A percentile compares a stretch with the other conserved stretches of the same genome.
Evolutionary conservation across 75 land plant species (phyloP).

Genomic region (Picea sitchensis): DNA sequence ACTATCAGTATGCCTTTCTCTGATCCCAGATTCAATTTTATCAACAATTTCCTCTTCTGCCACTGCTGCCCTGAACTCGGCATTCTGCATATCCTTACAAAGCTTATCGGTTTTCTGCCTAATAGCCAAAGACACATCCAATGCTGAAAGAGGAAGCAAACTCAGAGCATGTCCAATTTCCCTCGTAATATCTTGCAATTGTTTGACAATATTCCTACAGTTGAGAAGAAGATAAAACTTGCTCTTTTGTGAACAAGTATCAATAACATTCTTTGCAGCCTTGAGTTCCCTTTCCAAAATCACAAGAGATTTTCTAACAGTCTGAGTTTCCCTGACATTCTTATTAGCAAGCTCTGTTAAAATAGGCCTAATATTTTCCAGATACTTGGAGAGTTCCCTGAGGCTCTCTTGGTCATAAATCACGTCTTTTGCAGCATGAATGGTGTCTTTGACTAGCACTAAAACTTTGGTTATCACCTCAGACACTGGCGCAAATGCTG

Average conservation of each 20-base stretch:
- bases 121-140: slow-evolving; percentile 37
- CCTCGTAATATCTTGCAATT: slow-evolving; percentile 46
- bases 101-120: slow-evolving; percentile 32
- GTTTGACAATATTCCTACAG: slow-evolving; percentile 37
- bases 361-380: slow-evolving; percentile 48
- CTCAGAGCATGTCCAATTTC: slow-evolving; percentile 58
- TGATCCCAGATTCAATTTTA: slow-evolving; percentile 53
- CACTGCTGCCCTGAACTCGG: slow-evolving; percentile 46
- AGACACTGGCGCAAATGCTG: slow-evolving; percentile 41
- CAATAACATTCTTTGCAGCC: slow-evolving; percentile 33
- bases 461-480: slow-evolving; percentile 44
- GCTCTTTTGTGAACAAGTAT: slow-evolving; percentile 43
- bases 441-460: slow-evolving; percentile 25
- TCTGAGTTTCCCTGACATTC: slow-evolving; percentile 18
- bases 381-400: slow-evolving; percentile 35
- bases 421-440: slow-evolving; percentile 47
- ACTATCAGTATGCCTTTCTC: slow-evolving; percentile 46
- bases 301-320: slow-evolving; percentile 33
- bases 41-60: slow-evolving; percentile 54
- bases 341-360: slow-evolving; percentile 39
- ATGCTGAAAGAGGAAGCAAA: slow-evolving; percentile 49
- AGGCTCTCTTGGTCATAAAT: slow-evolving; percentile 56
- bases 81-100: slow-evolving; percentile 43
- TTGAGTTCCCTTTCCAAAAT: slow-evolving; percentile 34
- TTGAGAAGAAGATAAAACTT: slow-evolving; percentile 58